Percentiles rank a stretch among this genome's conserved stretches.
phyloP scores from a whole-genome alignment of 495 filamentous ascomycete genomes.

The Annulohypoxylon moriforme region DNA sequence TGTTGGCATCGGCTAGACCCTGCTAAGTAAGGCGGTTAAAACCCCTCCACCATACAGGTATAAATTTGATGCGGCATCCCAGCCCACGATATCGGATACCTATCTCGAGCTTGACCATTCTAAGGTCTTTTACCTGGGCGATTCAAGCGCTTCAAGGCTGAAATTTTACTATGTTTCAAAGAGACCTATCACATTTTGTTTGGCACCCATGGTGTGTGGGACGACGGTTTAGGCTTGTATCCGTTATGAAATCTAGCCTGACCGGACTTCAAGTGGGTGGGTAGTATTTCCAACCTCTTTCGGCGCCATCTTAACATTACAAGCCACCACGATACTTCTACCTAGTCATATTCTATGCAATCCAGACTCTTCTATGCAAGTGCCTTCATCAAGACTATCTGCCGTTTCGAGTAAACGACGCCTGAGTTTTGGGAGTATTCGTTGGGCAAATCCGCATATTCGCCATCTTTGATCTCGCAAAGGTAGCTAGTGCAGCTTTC shows the following conservation, averaged over 20 bases:
- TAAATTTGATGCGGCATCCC: constrained; percentile 22
- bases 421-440: background rate
- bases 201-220: constrained; percentile 27
- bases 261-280: constrained; percentile 30
- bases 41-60: constrained; percentile 3
- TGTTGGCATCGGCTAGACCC: constrained; percentile 36
- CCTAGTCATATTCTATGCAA: background rate
- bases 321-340: constrained; percentile 27
- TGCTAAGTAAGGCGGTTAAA: constrained; percentile 32
- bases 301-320: constrained; percentile 16
- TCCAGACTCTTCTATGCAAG: background rate
- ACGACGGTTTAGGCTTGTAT: constrained; percentile 33
- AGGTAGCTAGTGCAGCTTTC: constrained; percentile 12
- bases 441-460: constrained; percentile 16
- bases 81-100: constrained; percentile 27
- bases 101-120: background rate
- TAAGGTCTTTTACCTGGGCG: background rate
- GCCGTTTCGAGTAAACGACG: constrained; percentile 6
- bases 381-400: constrained; percentile 10
- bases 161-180: constrained; percentile 9
- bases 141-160: constrained; percentile 18
- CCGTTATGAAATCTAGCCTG: constrained; percentile 38
- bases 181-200: constrained; percentile 35
- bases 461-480: constrained; percentile 20
- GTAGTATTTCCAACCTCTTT: constrained; percentile 29